phyloP scores from a whole-genome alignment of 2,329 filamentous ascomycete species.

The Zalaria sp. region DNA sequence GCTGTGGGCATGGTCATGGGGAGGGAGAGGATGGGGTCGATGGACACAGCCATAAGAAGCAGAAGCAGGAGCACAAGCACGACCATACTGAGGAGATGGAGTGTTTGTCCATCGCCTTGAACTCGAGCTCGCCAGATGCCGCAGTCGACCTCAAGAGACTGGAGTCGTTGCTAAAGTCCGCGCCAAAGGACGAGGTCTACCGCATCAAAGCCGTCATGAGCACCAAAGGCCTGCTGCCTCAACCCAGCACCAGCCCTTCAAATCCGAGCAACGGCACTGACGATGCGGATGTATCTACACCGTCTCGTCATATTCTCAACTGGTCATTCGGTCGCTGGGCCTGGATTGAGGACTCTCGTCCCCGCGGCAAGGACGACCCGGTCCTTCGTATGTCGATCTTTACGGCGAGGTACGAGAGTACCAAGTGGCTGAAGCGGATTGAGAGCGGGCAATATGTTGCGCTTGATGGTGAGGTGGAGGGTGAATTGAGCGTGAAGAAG shows the following conservation, averaged over 20 bases:
- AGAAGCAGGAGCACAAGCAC: slow-evolving; percentile 23
- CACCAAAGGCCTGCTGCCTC: slow-evolving; percentile 11
- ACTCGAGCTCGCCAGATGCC: slow-evolving; percentile 15
- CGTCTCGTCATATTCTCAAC: slow-evolving; percentile 71
- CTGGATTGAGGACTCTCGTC: slow-evolving; percentile 48
- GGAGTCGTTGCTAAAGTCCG: slow-evolving; percentile 50
- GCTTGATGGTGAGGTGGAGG: slow-evolving; percentile 18
- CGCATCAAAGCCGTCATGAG: slow-evolving; percentile 68
- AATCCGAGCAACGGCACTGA: slow-evolving; percentile 22
- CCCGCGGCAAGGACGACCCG: slow-evolving; percentile 14
- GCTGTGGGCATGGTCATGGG: slow-evolving; percentile 26
- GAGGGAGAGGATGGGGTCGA: slow-evolving; percentile 5
- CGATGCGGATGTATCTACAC: slow-evolving; percentile 18
- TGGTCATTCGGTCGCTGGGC: slow-evolving; percentile 98
- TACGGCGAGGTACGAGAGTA: slow-evolving; percentile 57
- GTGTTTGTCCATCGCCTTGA: slow-evolving; percentile 67
- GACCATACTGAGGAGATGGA: slow-evolving; percentile 76
- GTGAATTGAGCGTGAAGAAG: slow-evolving; percentile 35
- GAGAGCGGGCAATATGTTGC: slow-evolving; percentile 27
- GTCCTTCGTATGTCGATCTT: slow-evolving; percentile 62
- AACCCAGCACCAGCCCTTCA: slow-evolving; percentile 10
- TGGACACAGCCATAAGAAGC: neutral
- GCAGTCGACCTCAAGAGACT: slow-evolving; percentile 44
- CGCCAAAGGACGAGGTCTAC: slow-evolving; percentile 89
- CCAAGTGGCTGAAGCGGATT: slow-evolving; percentile 63